phyloP scores from a whole-genome alignment of 805 yeast genomes.

The Schwanniomyces occidentalis region DNA sequence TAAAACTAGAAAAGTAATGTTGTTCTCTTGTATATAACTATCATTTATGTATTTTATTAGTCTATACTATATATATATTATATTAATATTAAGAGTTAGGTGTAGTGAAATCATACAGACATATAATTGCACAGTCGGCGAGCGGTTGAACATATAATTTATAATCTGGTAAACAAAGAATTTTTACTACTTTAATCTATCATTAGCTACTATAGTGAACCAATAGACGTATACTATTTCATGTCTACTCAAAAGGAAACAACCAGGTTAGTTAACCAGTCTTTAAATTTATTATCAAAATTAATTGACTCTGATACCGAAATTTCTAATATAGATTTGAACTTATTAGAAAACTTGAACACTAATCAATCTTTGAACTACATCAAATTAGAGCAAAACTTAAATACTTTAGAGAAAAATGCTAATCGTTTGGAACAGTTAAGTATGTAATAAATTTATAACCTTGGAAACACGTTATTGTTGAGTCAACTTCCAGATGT shows the following conservation, averaged over 20 bases:
- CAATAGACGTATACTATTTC: neutral
- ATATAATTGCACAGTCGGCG: no score
- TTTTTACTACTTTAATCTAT: neutral
- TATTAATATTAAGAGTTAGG: no score
- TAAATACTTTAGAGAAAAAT: conserved; percentile 46
- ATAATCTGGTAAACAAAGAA: neutral
- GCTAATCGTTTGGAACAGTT: conserved; percentile 26
- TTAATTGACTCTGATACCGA: conserved; percentile 43
- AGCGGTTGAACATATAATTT: no score
- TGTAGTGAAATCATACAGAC: no score
- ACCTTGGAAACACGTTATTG: no score
- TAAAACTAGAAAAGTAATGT: no score
- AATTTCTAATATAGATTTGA: conserved; percentile 45
- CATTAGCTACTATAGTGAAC: no score
- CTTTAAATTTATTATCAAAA: conserved; percentile 29
- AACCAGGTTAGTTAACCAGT: conserved; percentile 25
- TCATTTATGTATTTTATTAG: no score
- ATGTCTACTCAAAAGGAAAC: conserved; percentile 34
- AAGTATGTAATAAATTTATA: conserved; percentile 19
- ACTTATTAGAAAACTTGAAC: conserved; percentile 53
- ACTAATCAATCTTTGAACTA: conserved; percentile 59
- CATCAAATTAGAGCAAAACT: conserved; percentile 40
- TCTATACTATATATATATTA: no score
- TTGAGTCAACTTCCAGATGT: no score
- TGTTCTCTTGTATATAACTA: no score